phyloP scores from a whole-genome alignment of 805 yeast species.

The Candida bentonensis region DNA sequence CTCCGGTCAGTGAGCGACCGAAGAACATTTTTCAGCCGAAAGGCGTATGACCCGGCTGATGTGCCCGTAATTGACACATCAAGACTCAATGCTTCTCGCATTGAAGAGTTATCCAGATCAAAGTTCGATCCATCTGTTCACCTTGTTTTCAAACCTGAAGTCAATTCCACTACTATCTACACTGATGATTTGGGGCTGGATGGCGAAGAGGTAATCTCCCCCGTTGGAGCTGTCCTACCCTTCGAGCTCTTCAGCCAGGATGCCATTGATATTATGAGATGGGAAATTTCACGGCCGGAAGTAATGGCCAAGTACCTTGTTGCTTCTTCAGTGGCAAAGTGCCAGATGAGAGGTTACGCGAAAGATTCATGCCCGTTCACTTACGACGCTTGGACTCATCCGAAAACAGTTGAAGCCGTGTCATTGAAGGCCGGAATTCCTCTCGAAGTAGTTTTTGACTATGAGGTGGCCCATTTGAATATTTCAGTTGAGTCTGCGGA shows the following conservation, averaged over 20 bases:
- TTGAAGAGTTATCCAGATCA: neutral
- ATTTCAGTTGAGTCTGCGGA: constrained; percentile 10
- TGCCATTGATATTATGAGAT: constrained; percentile 44
- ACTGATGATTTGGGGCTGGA: constrained; percentile 21
- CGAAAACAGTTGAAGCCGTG: constrained; percentile 38
- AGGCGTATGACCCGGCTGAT: neutral
- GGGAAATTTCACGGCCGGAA: constrained; percentile 32
- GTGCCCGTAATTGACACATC: neutral
- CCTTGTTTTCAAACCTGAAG: neutral
- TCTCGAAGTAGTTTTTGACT: constrained; percentile 40
- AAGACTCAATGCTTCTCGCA: neutral
- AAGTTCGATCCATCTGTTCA: neutral
- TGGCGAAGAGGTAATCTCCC: constrained; percentile 28
- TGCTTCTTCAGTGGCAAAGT: constrained; percentile 14
- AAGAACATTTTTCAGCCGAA: no score
- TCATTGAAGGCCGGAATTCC: constrained; percentile 48
- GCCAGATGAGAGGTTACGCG: constrained; percentile 35
- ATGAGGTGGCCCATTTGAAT: constrained; percentile 41
- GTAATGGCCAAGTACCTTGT: constrained; percentile 22
- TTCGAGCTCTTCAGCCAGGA: constrained; percentile 49
- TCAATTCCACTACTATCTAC: neutral
- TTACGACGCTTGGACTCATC: constrained; percentile 44
- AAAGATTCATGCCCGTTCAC: constrained; percentile 36
- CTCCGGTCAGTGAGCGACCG: no score
- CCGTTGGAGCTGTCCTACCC: constrained; percentile 44